phyloP scores from a whole-genome alignment of 345 rosid species.

The Populus euphratica region DNA sequence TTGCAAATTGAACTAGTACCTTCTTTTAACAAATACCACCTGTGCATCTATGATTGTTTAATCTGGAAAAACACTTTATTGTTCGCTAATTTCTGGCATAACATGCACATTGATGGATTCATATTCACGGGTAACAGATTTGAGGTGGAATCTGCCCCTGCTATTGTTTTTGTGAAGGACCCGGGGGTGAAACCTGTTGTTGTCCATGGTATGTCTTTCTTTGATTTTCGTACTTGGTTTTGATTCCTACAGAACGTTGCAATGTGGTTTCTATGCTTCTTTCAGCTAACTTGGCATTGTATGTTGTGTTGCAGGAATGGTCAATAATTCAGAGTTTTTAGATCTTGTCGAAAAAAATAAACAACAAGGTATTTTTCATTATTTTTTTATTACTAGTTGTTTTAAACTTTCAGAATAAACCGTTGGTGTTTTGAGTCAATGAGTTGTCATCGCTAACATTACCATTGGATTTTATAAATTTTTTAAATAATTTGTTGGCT shows the following conservation, averaged over 20 bases:
- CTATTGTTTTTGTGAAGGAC: constrained; percentile 78
- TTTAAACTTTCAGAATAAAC: too few species aligned
- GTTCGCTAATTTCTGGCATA: background rate
- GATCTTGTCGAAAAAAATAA: constrained; percentile 72
- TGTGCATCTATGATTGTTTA: background rate
- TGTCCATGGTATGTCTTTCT: constrained; percentile 56
- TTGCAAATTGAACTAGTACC: background rate
- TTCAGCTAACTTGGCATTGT: constrained; percentile 18
- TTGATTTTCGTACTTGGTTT: constrained; percentile 7
- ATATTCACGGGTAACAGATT: constrained; percentile 44
- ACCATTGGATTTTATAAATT: background rate
- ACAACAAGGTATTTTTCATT: constrained; percentile 53
- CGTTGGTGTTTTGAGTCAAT: too few species aligned
- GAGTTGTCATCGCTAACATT: too few species aligned
- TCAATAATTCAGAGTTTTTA: constrained; percentile 67
- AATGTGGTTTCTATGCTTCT: background rate
- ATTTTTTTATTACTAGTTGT: background rate
- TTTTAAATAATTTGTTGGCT: background rate
- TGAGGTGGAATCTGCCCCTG: constrained; percentile 94
- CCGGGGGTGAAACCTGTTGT: constrained; percentile 83
- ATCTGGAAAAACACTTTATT: background rate
- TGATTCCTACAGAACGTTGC: constrained; percentile 7
- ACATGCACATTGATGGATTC: constrained; percentile 17
- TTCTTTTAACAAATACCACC: background rate
- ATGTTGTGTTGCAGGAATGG: constrained; percentile 51